Base-by-base conservation (phyloP, 2,329 filamentous ascomycete species). In the Stagonosporopsis vannaccii region DNA sequence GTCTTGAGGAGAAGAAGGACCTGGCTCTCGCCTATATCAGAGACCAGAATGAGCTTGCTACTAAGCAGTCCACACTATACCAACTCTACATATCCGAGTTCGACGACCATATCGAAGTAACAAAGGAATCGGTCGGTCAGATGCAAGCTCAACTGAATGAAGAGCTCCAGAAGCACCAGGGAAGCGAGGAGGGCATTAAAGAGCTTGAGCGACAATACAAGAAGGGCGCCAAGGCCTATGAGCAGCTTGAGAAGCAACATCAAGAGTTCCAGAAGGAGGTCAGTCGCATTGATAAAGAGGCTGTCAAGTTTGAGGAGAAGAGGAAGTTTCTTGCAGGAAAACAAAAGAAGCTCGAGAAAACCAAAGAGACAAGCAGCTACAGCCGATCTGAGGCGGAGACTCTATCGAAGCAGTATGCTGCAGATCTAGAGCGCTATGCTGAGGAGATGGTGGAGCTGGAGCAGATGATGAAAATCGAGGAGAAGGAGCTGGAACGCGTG, bases 251-350 rank as follows among this genome's bases (percentile, higher is more conserved):
- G 65, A 94, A 96, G 76, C 84, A 91, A 48, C 88, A 89, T 0
- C 91, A 97, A 65, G 83, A 81, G 23, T 82, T 97, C 50, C 80
- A 89, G 58, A 97, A 97, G 73, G 91, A 98, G 72, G 88, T 95
- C 78, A 88, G 92, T 40, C 94, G 93, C 72, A 92, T 96, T 60
- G 96, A 99, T 71, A 97, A 98, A 73, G 95, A 98, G 72, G 88
- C 89, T 20, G 95, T 99, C 77, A 99, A 99, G 72, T 93, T 96
- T 65, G 94, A 98, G 63, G 96, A 99, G 77, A 98, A 98, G 82
- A 89, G 90, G 75, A 99, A 99, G 74, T 98, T 98, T 76, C 79
- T 99, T 63, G 82, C 85, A 2, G 89, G 89, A 70, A 99, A 99
- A 80, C 89, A 91, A 68, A 97, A 95, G 81, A 99, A 99, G 79